Evolutionary conservation across 2,329 filamentous ascomycete genomes (phyloP), one percentile per base, ranked within the genome.

Genomic region (Paraphoma chrysanthemicola): DNA sequence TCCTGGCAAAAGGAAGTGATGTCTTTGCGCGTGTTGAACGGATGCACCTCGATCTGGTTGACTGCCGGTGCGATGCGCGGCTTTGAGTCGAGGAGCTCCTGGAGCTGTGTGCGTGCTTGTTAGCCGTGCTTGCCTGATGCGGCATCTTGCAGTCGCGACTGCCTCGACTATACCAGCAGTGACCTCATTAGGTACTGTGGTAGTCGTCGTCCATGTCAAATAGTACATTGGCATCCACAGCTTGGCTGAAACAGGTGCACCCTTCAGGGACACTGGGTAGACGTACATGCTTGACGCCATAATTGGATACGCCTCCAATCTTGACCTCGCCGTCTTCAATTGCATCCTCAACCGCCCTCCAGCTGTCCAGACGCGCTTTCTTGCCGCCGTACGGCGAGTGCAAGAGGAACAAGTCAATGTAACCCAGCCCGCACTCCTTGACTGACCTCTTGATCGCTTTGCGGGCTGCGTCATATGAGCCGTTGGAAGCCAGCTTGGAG

Each of bases 41-140:
- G 91, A 59, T 94, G 90, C 1, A 93, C 84, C 73, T 94, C 74
- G 66, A 93, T 89, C 78, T 95, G 91, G 68, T 94, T 94, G 48
- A 94, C 86, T 1, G 87, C 85, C 0, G 91, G 91, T 9, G 80
- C 74, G 44, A 90, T 83, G 0, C 82, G 81, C 0, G 89, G 88
- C 10, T 85, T 85, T 0, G 83, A 83, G 2, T 82, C 81, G 68
- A 92, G 83, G 47, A 93, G 79, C 70, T 93, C 90, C 60, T 90
- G 83, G 48, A 93, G 82, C 85, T 89, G 60, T 28, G 16, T 14
- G 60, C 29, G 16, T 14, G 16, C 17, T 49, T 29, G 60, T 70
- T 53, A 71, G 65, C 53, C 6, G 17, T n/a, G 41, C 11, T 52
- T 17, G 10, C 48, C 47, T 10, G 9, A 51, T 52, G 38, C 29